phyloP scores from a whole-genome alignment of 768 basidiomycete species.

The Boletus subparvulus region DNA sequence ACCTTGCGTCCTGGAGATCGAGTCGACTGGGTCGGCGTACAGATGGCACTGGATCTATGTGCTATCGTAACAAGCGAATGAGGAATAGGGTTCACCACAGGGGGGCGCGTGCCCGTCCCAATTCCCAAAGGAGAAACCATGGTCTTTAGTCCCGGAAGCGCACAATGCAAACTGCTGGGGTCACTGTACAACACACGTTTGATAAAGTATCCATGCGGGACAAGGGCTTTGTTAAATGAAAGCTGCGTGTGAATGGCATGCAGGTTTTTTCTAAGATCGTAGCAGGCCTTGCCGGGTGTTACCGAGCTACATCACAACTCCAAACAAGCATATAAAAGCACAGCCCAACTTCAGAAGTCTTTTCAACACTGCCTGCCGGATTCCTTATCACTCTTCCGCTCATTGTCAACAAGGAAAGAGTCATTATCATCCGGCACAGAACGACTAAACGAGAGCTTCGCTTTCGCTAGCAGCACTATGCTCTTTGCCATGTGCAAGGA shows the following conservation, averaged over 20 bases:
- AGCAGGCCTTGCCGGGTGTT: constrained; percentile 7
- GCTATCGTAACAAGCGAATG: not conserved
- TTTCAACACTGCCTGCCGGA: constrained; percentile 23
- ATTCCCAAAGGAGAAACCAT: constrained; percentile 8
- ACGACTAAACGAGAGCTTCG: constrained; percentile 44
- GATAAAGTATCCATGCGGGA: not conserved
- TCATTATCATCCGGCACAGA: constrained; percentile 47
- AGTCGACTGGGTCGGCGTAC: not conserved
- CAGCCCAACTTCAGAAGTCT: not conserved
- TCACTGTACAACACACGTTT: no score
- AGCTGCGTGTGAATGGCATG: not conserved
- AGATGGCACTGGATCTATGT: not conserved
- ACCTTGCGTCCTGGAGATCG: not conserved
- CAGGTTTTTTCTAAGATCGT: not conserved
- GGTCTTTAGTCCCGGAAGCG: not conserved
- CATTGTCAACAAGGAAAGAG: constrained; percentile 18
- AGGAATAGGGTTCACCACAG: not conserved
- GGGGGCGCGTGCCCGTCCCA: not conserved
- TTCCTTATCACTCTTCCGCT: constrained; percentile 33
- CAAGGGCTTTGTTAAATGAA: not conserved
- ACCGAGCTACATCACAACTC: constrained; percentile 16
- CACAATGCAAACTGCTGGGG: not conserved
- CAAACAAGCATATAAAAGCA: constrained; percentile 22
- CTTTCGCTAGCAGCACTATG: constrained; percentile 78
- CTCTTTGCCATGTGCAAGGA: constrained; percentile 33